These are phyloP conservation scores for Planoprotostelium fungivorum DNA, from an alignment of 78 protist species.

Conservation along the genomic window DNA sequence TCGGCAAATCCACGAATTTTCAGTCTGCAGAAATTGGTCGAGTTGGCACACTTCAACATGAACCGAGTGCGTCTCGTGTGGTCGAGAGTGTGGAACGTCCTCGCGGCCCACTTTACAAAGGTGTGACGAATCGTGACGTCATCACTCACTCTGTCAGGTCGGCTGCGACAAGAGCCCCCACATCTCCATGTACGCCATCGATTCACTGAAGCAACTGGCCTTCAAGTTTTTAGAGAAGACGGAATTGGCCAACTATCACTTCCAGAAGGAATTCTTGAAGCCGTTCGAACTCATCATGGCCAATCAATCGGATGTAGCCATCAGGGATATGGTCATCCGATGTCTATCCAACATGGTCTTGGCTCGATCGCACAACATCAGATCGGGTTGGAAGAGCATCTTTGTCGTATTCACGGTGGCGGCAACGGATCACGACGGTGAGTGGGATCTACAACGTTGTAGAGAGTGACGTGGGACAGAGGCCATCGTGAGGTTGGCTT, in stretches of 20 bases:
- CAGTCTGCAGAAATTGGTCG: constrained; percentile 88
- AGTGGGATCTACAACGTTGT: background rate
- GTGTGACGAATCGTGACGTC: constrained; percentile 1
- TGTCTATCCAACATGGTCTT: constrained; percentile 23
- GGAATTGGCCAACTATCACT: constrained; percentile 85
- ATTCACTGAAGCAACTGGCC: constrained; percentile 94
- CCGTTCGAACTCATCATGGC: constrained; percentile 89
- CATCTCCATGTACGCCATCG: constrained; percentile 87
- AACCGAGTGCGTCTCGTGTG: constrained; percentile 79
- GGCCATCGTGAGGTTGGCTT: constrained; percentile 57
- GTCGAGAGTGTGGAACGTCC: constrained; percentile 81
- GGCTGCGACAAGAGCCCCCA: constrained; percentile 65
- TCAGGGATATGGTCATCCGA: constrained; percentile 42
- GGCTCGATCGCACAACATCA: constrained; percentile 52
- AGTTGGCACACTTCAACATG: constrained; percentile 89
- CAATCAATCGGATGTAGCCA: background rate
- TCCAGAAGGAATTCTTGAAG: constrained; percentile 92
- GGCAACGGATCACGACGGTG: constrained; percentile 1
- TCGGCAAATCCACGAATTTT: constrained; percentile 77
- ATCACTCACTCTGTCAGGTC: constrained; percentile 19
- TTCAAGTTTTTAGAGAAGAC: constrained; percentile 86
- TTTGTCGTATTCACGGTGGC: constrained; percentile 66
- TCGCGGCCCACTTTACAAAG: constrained; percentile 26
- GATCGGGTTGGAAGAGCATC: constrained; percentile 93
- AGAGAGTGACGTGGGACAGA: background rate